Base-by-base conservation (phyloP, 768 basidiomycete species). In the Rhizopogon salebrosus region DNA sequence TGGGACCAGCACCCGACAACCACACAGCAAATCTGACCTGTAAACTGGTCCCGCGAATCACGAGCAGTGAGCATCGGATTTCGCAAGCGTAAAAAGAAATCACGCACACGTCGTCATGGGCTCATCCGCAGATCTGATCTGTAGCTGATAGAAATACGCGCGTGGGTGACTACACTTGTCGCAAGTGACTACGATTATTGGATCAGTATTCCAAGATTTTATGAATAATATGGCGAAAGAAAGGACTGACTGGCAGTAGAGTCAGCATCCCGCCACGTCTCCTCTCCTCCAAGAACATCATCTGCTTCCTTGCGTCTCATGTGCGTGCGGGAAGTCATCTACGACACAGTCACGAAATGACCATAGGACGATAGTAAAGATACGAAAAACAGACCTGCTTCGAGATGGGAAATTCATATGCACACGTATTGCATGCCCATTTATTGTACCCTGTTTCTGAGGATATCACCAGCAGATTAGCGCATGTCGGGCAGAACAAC, bases 401-500 rank as follows among this genome's bases (percentile, higher is more conserved):
- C 20, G 45, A 46, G 45, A 46, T 46, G 8, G 31, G 45, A 65
- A 95, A 98, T 63, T 98, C 92, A 66, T 98, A 99, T 2, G 97
- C 87, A 65, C 95, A 98, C 2, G 88, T 85, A 60, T 90, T 89
- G 66, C 94, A 98, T 0, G 87, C 86, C 88, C 91, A 95, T 75
- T 92, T 93, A 73, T 95, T 89, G 67, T 84, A 85, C 1, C 88
- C 86, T 0, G 85, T 84, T 55, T 89, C 86, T 6, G 80, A 74
- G 6, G 86, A 89, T 48, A 92, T 84, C 41, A 87, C 78, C 14
- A 95, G 80, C 41, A 92, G 76, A 68, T 98, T 98, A 34, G 90
- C 84, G 62, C 95, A 98, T 49, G 87, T 91, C 24, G 95, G 95
- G 65, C 95, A 98, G 75, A 95, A 95, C 31, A 95, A 76, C 92